Evolutionary conservation across 1,139 yeast genomes (phyloP).

Genomic region (Yamadazyma sp.): DNA sequence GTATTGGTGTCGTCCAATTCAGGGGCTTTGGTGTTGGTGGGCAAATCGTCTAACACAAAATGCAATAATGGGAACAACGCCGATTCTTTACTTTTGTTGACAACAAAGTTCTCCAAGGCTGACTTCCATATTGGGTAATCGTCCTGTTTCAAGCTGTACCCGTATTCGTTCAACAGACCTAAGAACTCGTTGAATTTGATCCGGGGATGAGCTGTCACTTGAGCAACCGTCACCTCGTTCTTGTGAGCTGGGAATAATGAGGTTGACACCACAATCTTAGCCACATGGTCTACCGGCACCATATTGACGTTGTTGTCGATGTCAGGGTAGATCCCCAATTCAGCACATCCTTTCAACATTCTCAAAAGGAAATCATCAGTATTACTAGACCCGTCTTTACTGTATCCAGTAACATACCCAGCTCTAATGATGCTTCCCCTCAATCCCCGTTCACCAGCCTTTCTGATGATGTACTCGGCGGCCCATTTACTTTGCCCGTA

Average conservation of each 20-base stretch:
- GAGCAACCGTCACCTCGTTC: constrained; percentile 68
- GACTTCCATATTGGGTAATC: constrained; percentile 81
- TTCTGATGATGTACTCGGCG: constrained; percentile 83
- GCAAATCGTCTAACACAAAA: constrained; percentile 89
- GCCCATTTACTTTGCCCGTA: constrained; percentile 99
- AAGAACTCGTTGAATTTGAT: constrained; percentile 75
- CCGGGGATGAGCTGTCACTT: constrained; percentile 97
- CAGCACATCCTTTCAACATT: constrained; percentile 92
- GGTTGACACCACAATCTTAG: constrained; percentile 82
- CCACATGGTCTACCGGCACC: constrained; percentile 98
- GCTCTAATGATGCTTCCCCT: constrained; percentile 91
- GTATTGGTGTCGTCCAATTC: constrained; percentile 90
- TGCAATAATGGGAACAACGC: constrained; percentile 93
- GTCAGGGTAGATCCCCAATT: constrained; percentile 82
- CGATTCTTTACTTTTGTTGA: constrained; percentile 67
- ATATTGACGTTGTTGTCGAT: constrained; percentile 86
- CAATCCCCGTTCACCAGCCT: constrained; percentile 84
- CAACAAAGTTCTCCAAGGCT: constrained; percentile 72
- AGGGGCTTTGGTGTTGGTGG: constrained; percentile 90
- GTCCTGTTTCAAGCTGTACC: constrained; percentile 61
- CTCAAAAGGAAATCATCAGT: constrained; percentile 95
- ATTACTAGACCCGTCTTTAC: constrained; percentile 81
- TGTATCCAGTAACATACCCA: constrained; percentile 91
- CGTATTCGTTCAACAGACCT: constrained; percentile 63
- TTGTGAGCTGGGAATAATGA: constrained; percentile 71